Conservation (phyloP, 1,139 yeast genomes). For the Ogataea hybrid region DNA sequence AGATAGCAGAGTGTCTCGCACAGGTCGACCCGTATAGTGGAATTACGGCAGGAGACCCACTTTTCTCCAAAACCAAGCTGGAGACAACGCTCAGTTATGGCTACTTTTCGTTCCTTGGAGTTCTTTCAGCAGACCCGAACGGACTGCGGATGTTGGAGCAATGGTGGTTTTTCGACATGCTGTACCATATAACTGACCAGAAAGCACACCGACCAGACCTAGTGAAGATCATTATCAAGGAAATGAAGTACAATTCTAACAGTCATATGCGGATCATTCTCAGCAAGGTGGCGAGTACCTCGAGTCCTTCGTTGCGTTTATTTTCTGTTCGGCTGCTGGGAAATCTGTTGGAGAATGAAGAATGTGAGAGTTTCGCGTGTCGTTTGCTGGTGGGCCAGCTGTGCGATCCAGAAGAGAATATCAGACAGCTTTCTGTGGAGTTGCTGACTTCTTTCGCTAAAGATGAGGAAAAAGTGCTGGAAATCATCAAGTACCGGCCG, state of each 20-base stretch:
- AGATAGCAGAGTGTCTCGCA: slow-evolving; percentile 82
- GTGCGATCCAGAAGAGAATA: slow-evolving; percentile 61
- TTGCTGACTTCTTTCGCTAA: slow-evolving; percentile 45
- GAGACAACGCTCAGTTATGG: slow-evolving; percentile 70
- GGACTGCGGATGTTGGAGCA: slow-evolving; percentile 72
- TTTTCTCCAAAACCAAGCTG: slow-evolving; percentile 60
- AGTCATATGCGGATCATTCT: slow-evolving; percentile 70
- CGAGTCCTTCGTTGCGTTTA: slow-evolving; percentile 50
- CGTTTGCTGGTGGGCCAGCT: slow-evolving; percentile 63
- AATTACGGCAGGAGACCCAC: slow-evolving; percentile 67
- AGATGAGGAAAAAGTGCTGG: slow-evolving; percentile 38
- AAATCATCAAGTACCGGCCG: slow-evolving; percentile 45
- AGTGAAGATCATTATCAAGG: slow-evolving; percentile 53
- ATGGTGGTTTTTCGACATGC: slow-evolving; percentile 82
- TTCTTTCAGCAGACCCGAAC: slow-evolving; percentile 52
- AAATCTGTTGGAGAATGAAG: slow-evolving; percentile 34
- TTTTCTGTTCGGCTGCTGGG: slow-evolving; percentile 58
- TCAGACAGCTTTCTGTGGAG: slow-evolving; percentile 56
- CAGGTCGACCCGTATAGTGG: slow-evolving; percentile 84
- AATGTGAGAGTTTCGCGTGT: slow-evolving; percentile 40
- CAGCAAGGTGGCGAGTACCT: slow-evolving; percentile 59
- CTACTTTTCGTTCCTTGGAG: slow-evolving; percentile 75
- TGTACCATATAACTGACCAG: slow-evolving; percentile 68
- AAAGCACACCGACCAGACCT: slow-evolving; percentile 58
- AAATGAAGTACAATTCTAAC: slow-evolving; percentile 59